phyloP scores from a whole-genome alignment of 129 eudicot species.

The Helichrysum umbraculigerum region DNA sequence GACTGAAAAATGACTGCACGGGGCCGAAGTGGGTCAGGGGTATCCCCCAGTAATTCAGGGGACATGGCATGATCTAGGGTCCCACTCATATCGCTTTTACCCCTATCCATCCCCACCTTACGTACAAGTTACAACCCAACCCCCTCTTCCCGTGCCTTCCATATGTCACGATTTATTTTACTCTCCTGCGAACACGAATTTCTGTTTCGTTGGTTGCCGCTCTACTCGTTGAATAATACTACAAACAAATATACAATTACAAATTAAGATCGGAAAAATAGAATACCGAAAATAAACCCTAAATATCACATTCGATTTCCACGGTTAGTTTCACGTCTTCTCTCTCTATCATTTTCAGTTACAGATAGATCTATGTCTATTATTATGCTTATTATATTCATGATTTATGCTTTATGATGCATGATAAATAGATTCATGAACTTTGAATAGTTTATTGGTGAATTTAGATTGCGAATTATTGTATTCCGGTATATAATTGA shows the following conservation, averaged over 20 bases:
- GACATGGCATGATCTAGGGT: constrained; percentile 31
- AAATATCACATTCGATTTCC: constrained; percentile 20
- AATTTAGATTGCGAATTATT: constrained; percentile 17
- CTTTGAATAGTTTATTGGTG: neutral
- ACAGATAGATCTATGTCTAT: constrained; percentile 42
- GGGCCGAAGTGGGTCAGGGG: too few relatives aligned
- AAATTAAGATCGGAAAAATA: constrained; percentile 2
- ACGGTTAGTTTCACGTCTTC: constrained; percentile 20
- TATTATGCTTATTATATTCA: constrained; percentile 4
- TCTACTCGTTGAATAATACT: constrained; percentile 36
- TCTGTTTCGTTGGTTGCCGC: constrained; percentile 73
- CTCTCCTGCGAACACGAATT: constrained; percentile 51
- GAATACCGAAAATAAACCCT: constrained; percentile 43
- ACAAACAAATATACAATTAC: too few relatives aligned
- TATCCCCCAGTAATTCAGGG: too few relatives aligned
- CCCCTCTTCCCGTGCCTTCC: constrained; percentile 45
- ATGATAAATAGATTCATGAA: constrained; percentile 13
- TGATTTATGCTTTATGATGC: neutral
- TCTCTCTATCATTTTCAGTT: neutral
- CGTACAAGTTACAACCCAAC: neutral
- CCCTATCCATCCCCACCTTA: constrained; percentile 34
- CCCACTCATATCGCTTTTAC: constrained; percentile 38
- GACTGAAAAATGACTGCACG: too few relatives aligned
- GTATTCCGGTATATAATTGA: too few relatives aligned
- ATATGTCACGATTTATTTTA: constrained; percentile 27